phyloP scores from a whole-genome alignment of 306 rosid species.

The Ceratonia siliqua region DNA sequence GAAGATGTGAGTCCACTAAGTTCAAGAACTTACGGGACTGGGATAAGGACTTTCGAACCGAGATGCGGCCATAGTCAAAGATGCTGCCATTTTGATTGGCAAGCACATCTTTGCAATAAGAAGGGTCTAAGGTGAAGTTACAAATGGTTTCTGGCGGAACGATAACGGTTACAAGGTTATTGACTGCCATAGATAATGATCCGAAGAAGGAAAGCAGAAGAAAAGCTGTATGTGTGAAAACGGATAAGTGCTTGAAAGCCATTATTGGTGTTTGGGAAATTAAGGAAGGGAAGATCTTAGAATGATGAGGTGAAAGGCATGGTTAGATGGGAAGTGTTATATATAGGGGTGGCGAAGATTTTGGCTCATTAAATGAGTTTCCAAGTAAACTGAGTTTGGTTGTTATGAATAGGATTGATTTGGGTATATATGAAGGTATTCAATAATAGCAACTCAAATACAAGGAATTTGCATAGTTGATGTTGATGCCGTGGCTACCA shows the following conservation, averaged over 20 bases:
- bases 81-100: constrained; percentile 51
- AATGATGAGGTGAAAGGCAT: constrained; percentile 23
- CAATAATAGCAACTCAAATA: constrained; percentile 20
- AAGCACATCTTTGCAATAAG: constrained; percentile 54
- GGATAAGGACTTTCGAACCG: constrained; percentile 55
- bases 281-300: background rate
- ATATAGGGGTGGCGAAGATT: constrained; percentile 22
- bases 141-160: constrained; percentile 51
- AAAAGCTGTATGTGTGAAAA: constrained; percentile 8
- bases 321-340: constrained; percentile 25
- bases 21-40: constrained; percentile 54
- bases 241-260: constrained; percentile 36
- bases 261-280: constrained; percentile 31
- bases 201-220: background rate
- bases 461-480: background rate
- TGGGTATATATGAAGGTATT: background rate
- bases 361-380: background rate
- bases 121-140: constrained; percentile 52
- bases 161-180: constrained; percentile 10
- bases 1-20: constrained; percentile 46
- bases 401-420: too few species aligned
- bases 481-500: constrained; percentile 27
- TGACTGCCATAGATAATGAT: constrained; percentile 32
- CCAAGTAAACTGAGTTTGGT: background rate
- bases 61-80: constrained; percentile 56